Base-by-base conservation (phyloP, 257 asterid genomes). In the Nicotiana noctiflora region DNA sequence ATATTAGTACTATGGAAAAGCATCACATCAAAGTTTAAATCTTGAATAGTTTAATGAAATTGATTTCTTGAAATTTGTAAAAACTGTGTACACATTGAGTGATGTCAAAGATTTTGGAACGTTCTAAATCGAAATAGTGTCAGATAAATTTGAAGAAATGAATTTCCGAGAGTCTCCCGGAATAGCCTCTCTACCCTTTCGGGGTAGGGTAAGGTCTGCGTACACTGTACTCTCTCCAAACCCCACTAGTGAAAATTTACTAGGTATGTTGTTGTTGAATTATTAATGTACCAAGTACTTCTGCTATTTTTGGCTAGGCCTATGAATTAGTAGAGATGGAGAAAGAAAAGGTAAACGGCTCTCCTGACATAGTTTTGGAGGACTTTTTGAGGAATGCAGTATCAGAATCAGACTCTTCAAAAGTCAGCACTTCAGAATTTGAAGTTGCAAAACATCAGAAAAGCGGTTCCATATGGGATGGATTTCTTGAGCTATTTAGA, bases 361-460 rank as follows among this genome's bases (percentile, higher is more conserved):
- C 98, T 19, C 98, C 98, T 2, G 98, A 92, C 78, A 92, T 97
- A 1, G 97, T 94, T 87, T 93, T 94, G 62, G 94, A 88, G 85
- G 97, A 89, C 75, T 94, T 87, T 83, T 85, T 90, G 44, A 91
- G 94, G 84, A 86, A 81, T 62, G 70, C 89, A 65, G 98, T 89
- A 53, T 94, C 97, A 10, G 86, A 91, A 80, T 84, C 97, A 44
- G 96, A 88, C 61, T 90, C 97, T 51, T 88, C 94, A 4, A 92
- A 85, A 84, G 84, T 91, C 12, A 92, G 97, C 80, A 91, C 97
- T 31, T 91, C 98, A 2, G 93, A 89, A 64, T 83, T 89, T 13
- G 90, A 83, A 78, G 80, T 53, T 18, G 81, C 70, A 11, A 80
- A 84, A n/a, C 87, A 82, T 67, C 79, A 83, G 27, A 86, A 82